Percentiles rank a stretch among this genome's conserved stretches.
Conservation (phyloP, 1,284 basidiomycete genomes). For the Vanrija pseudolonga region DNA sequence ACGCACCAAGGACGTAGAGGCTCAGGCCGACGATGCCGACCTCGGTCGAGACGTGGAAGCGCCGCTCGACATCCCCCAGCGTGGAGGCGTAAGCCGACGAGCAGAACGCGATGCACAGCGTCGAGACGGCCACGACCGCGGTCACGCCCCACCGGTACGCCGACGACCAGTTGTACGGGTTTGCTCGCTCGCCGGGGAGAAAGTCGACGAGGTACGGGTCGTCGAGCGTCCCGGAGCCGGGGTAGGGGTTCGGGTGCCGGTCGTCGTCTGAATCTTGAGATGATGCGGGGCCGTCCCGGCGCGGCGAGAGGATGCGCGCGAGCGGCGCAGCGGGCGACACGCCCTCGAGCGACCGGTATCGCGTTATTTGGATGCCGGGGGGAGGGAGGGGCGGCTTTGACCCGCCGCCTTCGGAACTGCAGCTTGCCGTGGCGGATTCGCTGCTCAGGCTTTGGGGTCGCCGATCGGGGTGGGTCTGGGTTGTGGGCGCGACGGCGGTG, state of each 20-base stretch:
- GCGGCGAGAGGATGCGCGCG: slow-evolving; percentile 8
- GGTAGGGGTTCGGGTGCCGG: slow-evolving; percentile 16
- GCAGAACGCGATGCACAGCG: slow-evolving; percentile 62
- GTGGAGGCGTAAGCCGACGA: slow-evolving; percentile 59
- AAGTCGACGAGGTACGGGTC: slow-evolving; percentile 45
- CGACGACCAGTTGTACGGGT: slow-evolving; percentile 63
- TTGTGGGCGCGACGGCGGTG: too few species aligned
- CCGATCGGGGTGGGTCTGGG: not conserved
- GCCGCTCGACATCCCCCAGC: slow-evolving; percentile 52
- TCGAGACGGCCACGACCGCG: slow-evolving; percentile 48
- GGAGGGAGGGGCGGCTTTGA: not conserved
- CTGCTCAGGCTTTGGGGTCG: not conserved
- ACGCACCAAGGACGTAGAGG: slow-evolving; percentile 29
- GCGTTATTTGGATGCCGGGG: slow-evolving; percentile 4
- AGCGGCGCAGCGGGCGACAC: slow-evolving; percentile 47
- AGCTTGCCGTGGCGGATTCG: too few species aligned
- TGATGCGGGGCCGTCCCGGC: not conserved
- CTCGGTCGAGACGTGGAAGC: slow-evolving; percentile 54
- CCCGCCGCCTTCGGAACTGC: too few species aligned
- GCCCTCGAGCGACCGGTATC: slow-evolving; percentile 11
- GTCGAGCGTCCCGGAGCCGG: slow-evolving; percentile 24
- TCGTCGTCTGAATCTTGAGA: not conserved
- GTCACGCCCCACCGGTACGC: slow-evolving; percentile 49
- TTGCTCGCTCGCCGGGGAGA: slow-evolving; percentile 57
- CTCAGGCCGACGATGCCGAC: slow-evolving; percentile 59